Base-by-base conservation (phyloP, 2,329 filamentous ascomycete species). In the Paecilomyces sp. region DNA sequence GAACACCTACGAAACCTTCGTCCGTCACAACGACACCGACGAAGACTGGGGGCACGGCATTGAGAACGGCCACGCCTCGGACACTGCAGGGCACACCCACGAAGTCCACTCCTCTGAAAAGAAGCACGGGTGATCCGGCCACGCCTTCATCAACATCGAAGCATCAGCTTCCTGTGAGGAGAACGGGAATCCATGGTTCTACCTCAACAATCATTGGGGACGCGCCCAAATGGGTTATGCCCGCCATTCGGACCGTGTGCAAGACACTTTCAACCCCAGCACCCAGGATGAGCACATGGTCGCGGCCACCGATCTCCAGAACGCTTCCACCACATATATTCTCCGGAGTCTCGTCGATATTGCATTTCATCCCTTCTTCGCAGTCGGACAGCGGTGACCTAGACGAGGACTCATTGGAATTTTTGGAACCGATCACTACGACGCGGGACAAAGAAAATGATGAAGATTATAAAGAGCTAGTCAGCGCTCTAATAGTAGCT, bases 291-390 rank as follows among this genome's bases (percentile, higher is more conserved):
- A 72, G 67, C 31, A 67, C 70, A 24, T 71, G 68, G 68, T 75
- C 74, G 9, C 69, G 73, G 8, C 72, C 72, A 24, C 69, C 73
- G 8, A 71, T 77, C 3, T 76, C 75, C 1, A 65, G 70, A 30
- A 80, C 79, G 3, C 81, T 92, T 2, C 85, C 85, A 0, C 88
- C 89, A 0, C 89, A 91, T 58, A 83, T 95, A 0, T 84, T 90
- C 55, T 88, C 90, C 0, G 91, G 90, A 0, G 81, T 92, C 57
- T 88, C 78, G 28, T 81, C 78, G 2, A 88, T 78, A 75, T 66
- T 82, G 54, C 85, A 83, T 41, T 65, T 75, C 34, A 66, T 74
- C 12, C 67, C 69, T 76, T 54, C 75, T 74, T 56, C 75, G 73
- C 60, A 78, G 79, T 62, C 81, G 78, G 65, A 75, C 75, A 55